A percentile compares a stretch with the other conserved stretches of the same genome.
Evolutionary conservation across 176 grass and related monocot species (phyloP).

Genomic region (Carex littledalei): DNA sequence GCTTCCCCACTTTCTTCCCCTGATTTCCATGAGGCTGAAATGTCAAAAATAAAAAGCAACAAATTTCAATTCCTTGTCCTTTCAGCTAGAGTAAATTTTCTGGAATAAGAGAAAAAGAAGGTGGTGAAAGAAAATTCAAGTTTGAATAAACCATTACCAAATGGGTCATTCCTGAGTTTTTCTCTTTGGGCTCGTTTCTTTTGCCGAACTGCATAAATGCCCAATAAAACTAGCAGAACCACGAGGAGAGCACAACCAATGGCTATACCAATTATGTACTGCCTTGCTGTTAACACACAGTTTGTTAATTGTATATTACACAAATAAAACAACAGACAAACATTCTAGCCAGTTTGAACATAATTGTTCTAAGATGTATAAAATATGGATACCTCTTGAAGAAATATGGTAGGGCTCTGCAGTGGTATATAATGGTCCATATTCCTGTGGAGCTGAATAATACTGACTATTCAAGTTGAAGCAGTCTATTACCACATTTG

Average conservation of each 20-base stretch:
- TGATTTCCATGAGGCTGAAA: conserved; percentile 69
- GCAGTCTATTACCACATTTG: conserved; percentile 36
- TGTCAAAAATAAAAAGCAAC: neutral
- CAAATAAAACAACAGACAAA: conserved; percentile 8
- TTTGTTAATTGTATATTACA: neutral
- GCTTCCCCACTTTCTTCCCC: conserved; percentile 55
- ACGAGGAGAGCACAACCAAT: conserved; percentile 35
- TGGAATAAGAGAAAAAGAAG: neutral
- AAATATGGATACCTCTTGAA: conserved; percentile 27
- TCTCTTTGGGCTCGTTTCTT: conserved; percentile 51
- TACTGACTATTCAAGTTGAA: conserved; percentile 41
- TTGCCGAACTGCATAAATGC: conserved; percentile 40
- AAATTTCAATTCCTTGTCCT: neutral
- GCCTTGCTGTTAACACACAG: neutral
- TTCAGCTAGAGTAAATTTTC: conserved; percentile 1
- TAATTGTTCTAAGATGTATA: conserved; percentile 6
- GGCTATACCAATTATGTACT: conserved; percentile 39
- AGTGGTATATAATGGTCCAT: conserved; percentile 50
- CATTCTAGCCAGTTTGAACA: neutral
- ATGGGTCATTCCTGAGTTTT: conserved; percentile 40
- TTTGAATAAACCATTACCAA: conserved; percentile 41
- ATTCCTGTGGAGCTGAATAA: conserved; percentile 27
- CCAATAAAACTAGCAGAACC: conserved; percentile 29
- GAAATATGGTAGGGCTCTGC: conserved; percentile 27
- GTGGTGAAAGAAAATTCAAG: conserved; percentile 6